Evolutionary conservation across 805 yeast species (phyloP).

Genomic region (Starmera quercuum): DNA sequence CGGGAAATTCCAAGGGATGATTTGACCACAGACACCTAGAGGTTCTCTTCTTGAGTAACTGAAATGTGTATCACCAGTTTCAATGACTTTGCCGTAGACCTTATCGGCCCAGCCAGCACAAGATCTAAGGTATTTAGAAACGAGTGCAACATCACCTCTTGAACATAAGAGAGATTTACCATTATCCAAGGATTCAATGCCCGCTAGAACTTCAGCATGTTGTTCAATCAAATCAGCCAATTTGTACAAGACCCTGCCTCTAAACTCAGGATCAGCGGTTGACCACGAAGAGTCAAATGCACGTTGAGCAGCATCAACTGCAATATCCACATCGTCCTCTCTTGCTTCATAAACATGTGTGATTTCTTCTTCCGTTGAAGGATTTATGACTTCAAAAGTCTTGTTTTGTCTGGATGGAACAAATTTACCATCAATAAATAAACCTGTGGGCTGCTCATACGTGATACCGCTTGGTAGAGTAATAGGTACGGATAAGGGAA

Average conservation of each 20-base stretch:
- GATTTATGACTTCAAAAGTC: constrained; percentile 56
- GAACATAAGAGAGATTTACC: constrained; percentile 78
- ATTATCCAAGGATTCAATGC: constrained; percentile 82
- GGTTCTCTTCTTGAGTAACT: constrained; percentile 73
- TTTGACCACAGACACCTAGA: constrained; percentile 81
- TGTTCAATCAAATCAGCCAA: constrained; percentile 76
- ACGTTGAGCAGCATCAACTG: constrained; percentile 76
- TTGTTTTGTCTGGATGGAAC: constrained; percentile 51
- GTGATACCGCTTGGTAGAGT: constrained; percentile 67
- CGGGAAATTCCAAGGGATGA: constrained; percentile 94
- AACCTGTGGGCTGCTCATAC: constrained; percentile 76
- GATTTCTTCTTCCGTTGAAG: constrained; percentile 68
- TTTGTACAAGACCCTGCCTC: constrained; percentile 56
- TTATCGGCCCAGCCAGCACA: constrained; percentile 82
- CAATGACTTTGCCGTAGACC: constrained; percentile 47
- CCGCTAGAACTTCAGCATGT: constrained; percentile 66
- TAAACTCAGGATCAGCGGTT: constrained; percentile 52
- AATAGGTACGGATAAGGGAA: constrained; percentile 38
- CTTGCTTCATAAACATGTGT: constrained; percentile 68
- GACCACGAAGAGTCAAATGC: constrained; percentile 77
- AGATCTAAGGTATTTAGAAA: constrained; percentile 66
- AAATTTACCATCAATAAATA: constrained; percentile 75
- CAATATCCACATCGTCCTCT: constrained; percentile 69
- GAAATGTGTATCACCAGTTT: constrained; percentile 58
- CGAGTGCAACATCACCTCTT: constrained; percentile 67